Percentiles rank a stretch among this genome's conserved stretches.
Conservation (phyloP, 2,329 filamentous ascomycete genomes). For the Apiospora marii region DNA sequence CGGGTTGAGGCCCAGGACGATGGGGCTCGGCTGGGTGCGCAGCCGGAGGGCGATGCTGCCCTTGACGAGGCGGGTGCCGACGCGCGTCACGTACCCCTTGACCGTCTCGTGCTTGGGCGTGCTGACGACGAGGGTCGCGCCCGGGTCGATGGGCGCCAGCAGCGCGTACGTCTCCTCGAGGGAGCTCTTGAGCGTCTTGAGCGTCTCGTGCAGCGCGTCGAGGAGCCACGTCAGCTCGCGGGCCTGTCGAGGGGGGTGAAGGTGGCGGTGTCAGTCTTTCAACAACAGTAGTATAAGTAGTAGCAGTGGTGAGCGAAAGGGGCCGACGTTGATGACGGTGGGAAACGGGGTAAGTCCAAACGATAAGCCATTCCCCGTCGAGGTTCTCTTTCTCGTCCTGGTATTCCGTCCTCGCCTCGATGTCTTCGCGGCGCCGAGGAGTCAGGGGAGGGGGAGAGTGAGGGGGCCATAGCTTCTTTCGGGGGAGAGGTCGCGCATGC, state of each 20-base stretch:
- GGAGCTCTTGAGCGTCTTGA: constrained; percentile 65
- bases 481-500: neutral
- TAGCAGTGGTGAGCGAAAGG: neutral
- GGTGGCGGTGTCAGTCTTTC: constrained; percentile 1
- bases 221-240: constrained; percentile 65
- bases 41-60: constrained; percentile 83
- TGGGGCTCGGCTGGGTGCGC: constrained; percentile 64
- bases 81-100: constrained; percentile 90
- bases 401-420: too few species aligned
- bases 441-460: constrained; percentile 24
- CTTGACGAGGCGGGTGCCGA: constrained; percentile 91
- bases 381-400: too few species aligned
- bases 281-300: neutral
- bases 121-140: constrained; percentile 88
- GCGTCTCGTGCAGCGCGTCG: constrained; percentile 55
- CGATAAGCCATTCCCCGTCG: constrained; percentile 26
- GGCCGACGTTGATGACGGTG: neutral
- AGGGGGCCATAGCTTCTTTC: constrained; percentile 23
- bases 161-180: constrained; percentile 90
- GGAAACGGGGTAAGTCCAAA: constrained; percentile 18
- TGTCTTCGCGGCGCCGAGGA: neutral
- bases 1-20: constrained; percentile 58
- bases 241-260: constrained; percentile 28
- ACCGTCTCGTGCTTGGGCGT: constrained; percentile 87
- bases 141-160: constrained; percentile 83